Base-by-base conservation (phyloP, 2,329 filamentous ascomycete genomes). In the Arthrobotrys pseudoclavata region DNA sequence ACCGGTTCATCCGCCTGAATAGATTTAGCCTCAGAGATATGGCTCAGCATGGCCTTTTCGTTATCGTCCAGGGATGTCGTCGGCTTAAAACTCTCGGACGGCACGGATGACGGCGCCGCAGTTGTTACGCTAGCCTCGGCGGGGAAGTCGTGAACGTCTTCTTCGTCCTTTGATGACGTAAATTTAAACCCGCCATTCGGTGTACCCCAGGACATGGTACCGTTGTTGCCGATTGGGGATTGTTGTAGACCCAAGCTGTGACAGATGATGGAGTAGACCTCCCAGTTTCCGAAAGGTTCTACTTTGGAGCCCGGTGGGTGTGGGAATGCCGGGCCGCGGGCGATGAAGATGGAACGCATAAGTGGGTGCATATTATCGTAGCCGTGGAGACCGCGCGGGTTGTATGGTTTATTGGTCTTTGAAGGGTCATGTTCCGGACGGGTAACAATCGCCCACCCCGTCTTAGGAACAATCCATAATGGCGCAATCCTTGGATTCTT, bases 291-390 rank as follows among this genome's bases (percentile, higher is more conserved):
- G 83, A 98, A 98, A 2, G 87, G 86, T 34, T 92, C 89, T 34
- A 98, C 84, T 79, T 90, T 88, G 92, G 96, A 81, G 12, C 96
- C 94, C 0, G 92, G 90, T 45, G 88, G 85, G 81, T 97, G 94
- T 0, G 93, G 92, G 82, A 99, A 99, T 0, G 95, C 94, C 3
- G 96, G 96, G 0, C 96, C 96, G 45, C 93, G 87, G 0, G 96
- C 96, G 60, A 98, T 87, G 81, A 99, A 99, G 50, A 99, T 96
- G 0, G 96, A 95, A 45, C 96, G 87, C 96, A 99, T 99, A 52
- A 99, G 86, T 0, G 95, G 94, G 83, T 99, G 91, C 82, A 97
- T 91, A 81, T 97, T 91, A 83, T 99, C 96, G 82, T 98, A 99
- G 1, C 96, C 96, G 82, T 99, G 96, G 1, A 99, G 85, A 1